Base-by-base conservation (phyloP, 2,329 filamentous ascomycete genomes). In the Nigrospora oryzae region DNA sequence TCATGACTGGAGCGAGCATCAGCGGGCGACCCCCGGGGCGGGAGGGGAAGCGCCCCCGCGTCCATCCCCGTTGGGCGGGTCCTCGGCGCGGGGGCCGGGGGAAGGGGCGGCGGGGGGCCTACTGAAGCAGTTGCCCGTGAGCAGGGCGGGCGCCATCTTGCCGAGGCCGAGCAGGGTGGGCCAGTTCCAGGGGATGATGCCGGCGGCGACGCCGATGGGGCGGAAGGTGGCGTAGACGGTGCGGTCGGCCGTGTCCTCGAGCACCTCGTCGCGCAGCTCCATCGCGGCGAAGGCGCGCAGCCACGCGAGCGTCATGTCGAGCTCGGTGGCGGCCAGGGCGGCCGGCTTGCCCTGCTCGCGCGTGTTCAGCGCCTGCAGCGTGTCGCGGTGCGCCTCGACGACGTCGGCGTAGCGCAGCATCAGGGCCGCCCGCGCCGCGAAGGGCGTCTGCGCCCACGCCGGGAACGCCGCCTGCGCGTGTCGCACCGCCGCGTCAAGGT, bases 171-270 rank as follows among this genome's bases (percentile, higher is more conserved):
- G 59, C 17, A 71, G 55, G n/a, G 82, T 57, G 5, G 78, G 77
- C 48, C 74, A 75, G 53, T 79, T 79, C 74, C 75, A 79, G 0
- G 74, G 73, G 1, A 74, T 62, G 32, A 79, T 77, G 13, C 64
- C 75, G 3, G 60, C 69, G 4, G 56, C 58, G 3, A 73, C 64
- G 1, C 71, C 70, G 16, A 73, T 53, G 1, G 69, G 69, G 2
- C 55, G 56, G 49, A 65, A 66, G 42, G 61, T 57, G 1, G 58
- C 58, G 28, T 63, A 58, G 30, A 69, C 42, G 36, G 50, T 55
- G 23, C 53, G 55, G 23, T 58, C 60, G 1, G 64, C 59, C 5
- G 54, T 65, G 11, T 72, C 66, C 36, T 69, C 60, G 6, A 72
- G 46, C 11, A 68, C 51, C 3, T 66, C 65, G 32, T 66, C 63